Conservation (phyloP, 1,284 basidiomycete genomes). For the Cutaneotrichosporon cutaneum region DNA sequence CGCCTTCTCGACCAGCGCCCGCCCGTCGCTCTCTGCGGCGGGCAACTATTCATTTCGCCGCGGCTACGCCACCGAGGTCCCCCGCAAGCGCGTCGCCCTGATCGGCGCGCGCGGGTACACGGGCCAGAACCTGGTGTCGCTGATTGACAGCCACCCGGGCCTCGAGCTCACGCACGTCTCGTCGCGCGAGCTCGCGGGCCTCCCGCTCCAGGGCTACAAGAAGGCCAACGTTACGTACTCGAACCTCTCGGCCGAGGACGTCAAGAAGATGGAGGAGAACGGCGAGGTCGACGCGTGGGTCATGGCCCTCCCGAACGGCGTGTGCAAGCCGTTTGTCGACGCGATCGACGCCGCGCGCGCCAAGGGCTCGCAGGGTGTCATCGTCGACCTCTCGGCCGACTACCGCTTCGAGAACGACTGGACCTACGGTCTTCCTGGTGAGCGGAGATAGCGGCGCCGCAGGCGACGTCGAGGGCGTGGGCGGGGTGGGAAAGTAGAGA, state of each 20-base stretch:
- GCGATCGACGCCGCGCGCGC: slow-evolving; percentile 75
- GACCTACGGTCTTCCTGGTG: slow-evolving; percentile 99
- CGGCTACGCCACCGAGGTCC: slow-evolving; percentile 59
- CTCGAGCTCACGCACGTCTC: slow-evolving; percentile 91
- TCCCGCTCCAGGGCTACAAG: slow-evolving; percentile 75
- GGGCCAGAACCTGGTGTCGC: slow-evolving; percentile 82
- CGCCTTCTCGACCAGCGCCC: slow-evolving; percentile 72
- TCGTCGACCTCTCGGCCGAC: slow-evolving; percentile 93
- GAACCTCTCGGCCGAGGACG: slow-evolving; percentile 73
- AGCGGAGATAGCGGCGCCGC: slow-evolving; percentile 54
- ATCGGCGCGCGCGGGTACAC: slow-evolving; percentile 95
- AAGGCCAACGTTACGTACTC: slow-evolving; percentile 74
- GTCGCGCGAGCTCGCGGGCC: slow-evolving; percentile 88
- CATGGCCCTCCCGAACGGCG: slow-evolving; percentile 96
- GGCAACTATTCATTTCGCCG: slow-evolving; percentile 56
- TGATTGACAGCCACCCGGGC: slow-evolving; percentile 82
- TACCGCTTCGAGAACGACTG: slow-evolving; percentile 91
- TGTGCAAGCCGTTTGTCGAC: slow-evolving; percentile 96
- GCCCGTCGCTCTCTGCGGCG: slow-evolving; percentile 54
- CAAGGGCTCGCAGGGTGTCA: slow-evolving; percentile 62
- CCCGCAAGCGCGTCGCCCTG: slow-evolving; percentile 83
- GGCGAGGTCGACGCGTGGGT: slow-evolving; percentile 94
- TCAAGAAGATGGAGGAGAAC: slow-evolving; percentile 80
- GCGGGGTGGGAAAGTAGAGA: not conserved
- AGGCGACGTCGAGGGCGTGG: too few relatives aligned